A percentile compares a stretch with the other conserved stretches of the same genome.
Evolutionary conservation across 2,329 filamentous ascomycete species (phyloP).

Genomic region (Zasmidium citrigriseum): DNA sequence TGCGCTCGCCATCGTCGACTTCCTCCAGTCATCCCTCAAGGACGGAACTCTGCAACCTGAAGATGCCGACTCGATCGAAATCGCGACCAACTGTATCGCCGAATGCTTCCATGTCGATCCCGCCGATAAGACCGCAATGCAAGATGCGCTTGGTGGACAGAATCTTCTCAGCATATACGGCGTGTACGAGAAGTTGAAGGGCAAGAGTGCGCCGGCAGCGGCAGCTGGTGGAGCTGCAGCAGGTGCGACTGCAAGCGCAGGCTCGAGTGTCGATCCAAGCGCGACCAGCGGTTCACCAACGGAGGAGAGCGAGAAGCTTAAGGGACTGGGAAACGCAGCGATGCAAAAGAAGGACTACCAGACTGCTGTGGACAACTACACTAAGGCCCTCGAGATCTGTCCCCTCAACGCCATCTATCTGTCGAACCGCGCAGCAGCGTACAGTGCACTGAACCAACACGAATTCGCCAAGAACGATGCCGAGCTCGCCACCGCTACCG

Average conservation of each 20-base stretch:
- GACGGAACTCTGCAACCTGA: conserved; percentile 88
- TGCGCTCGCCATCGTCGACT: conserved; percentile 95
- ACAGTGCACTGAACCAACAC: conserved; percentile 83
- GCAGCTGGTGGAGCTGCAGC: conserved; percentile 40
- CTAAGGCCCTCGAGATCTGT: conserved; percentile 76
- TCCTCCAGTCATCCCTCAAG: conserved; percentile 77
- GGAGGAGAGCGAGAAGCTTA: conserved; percentile 82
- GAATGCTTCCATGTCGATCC: conserved; percentile 95
- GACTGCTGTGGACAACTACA: conserved; percentile 81
- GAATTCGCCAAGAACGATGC: conserved; percentile 82
- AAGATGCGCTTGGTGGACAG: conserved; percentile 79
- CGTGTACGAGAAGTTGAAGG: conserved; percentile 93
- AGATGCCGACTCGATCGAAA: conserved; percentile 90
- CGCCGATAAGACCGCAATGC: conserved; percentile 69
- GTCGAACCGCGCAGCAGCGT: conserved; percentile 93
- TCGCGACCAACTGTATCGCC: conserved; percentile 90
- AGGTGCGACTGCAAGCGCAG: conserved; percentile 43
- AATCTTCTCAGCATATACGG: conserved; percentile 88
- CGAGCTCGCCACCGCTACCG: conserved; percentile 82
- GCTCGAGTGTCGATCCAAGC: conserved; percentile 44
- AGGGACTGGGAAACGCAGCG: conserved; percentile 87
- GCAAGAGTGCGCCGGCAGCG: conserved; percentile 55
- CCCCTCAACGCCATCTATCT: conserved; percentile 94
- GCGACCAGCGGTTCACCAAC: conserved; percentile 47
- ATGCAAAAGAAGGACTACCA: conserved; percentile 94